Conservation (phyloP, 2,329 filamentous ascomycete genomes). For the Phialemonium atrogriseum region DNA sequence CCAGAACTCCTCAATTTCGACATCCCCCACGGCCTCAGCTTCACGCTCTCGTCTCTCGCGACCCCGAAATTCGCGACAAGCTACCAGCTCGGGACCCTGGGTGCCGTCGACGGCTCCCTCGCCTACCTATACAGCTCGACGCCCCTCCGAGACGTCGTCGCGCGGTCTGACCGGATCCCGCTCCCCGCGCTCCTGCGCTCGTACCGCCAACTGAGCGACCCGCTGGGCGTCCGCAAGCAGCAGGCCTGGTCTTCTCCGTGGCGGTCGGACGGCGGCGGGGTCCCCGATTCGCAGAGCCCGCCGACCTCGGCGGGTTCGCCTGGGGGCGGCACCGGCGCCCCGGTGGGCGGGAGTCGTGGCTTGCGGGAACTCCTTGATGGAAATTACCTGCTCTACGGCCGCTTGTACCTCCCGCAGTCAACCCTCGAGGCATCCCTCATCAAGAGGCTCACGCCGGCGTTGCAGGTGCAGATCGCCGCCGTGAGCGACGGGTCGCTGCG, state of each 20-base stretch:
- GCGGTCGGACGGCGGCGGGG: too few relatives aligned
- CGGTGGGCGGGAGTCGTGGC: too few relatives aligned
- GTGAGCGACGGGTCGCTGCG: constrained; percentile 65
- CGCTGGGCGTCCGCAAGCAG: too few relatives aligned
- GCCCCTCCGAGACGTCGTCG: constrained; percentile 57
- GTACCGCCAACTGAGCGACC: constrained; percentile 68
- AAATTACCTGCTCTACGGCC: constrained; percentile 64
- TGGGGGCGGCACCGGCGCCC: too few relatives aligned
- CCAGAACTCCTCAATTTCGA: constrained; percentile 79
- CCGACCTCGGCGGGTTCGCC: too few relatives aligned
- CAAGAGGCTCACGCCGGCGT: constrained; percentile 65
- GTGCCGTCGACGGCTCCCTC: constrained; percentile 91
- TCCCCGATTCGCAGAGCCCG: too few relatives aligned
- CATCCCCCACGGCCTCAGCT: constrained; percentile 73
- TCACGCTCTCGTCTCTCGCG: constrained; percentile 85
- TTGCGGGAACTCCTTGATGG: too few relatives aligned
- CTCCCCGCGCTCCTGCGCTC: constrained; percentile 72
- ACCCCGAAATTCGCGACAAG: constrained; percentile 91
- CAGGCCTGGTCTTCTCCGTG: too few relatives aligned
- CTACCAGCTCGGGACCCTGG: constrained; percentile 82
- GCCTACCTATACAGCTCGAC: constrained; percentile 93
- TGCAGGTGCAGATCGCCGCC: constrained; percentile 72
- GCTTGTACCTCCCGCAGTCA: constrained; percentile 75
- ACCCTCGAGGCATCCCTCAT: constrained; percentile 82
- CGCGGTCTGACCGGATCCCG: constrained; percentile 65